Base-by-base conservation (phyloP, 2,329 filamentous ascomycete species). In the Cercospora sesami region DNA sequence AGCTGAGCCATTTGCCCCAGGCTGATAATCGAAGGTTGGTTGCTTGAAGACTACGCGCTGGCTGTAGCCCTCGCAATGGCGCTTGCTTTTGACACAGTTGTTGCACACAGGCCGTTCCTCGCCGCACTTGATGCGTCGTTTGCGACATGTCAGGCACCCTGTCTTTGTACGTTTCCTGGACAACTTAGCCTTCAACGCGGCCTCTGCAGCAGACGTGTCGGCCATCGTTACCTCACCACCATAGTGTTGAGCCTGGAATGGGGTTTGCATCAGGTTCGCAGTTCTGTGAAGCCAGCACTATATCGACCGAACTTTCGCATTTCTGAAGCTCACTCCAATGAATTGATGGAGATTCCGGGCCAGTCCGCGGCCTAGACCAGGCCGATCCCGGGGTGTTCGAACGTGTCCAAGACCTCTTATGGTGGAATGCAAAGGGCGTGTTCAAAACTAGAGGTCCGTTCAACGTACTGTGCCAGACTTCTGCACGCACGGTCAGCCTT, bases 101-200 rank as follows among this genome's bases (percentile, higher is more conserved):
- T 86, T 89, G 80, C 92, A 95, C 30, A 86, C 90, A 28, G 92
- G 92, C 60, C 90, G 87, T 75, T 93, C 92, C 79, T 98, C 95
- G 70, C 95, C 95, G 79, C 95, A 99, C 81, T 98, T 99, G 80
- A 99, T 98, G 16, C 95, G 91, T 63, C 95, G 90, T 81, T 92
- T 94, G 71, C 95, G 91, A 81, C 95, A 99, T 67, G 95, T 97
- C 69, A 97, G 81, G 78, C 94, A 97, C 14, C 94, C 94, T 2
- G 94, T 97, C 82, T 97, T 97, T 62, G 94, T 97, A 75, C 94
- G 85, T 78, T 90, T 92, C 23, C 79, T 73, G 10, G 74, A 75
- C 30, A 78, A 65, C 61, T 73, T 75, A 31, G 75, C 75, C 57
- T 74, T 75, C 66, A 77, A 66, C 21, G 73, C 69, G 14, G 74